Base-by-base conservation (phyloP, 2,329 filamentous ascomycete species). In the Leptographium wingfieldii region DNA sequence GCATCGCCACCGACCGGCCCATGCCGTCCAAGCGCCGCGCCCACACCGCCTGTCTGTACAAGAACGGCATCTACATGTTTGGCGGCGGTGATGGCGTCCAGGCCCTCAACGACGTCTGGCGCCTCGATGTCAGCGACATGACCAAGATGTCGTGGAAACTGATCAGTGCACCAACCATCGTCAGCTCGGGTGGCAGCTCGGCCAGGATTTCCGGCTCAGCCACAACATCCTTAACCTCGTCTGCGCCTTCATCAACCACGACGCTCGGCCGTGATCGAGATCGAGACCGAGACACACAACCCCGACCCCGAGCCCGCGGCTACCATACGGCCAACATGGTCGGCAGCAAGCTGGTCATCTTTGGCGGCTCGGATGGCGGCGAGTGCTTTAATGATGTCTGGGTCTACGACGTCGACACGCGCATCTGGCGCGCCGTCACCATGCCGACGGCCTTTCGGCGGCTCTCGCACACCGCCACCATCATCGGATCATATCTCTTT, bases 271-370 rank as follows among this genome's bases (percentile, higher is more conserved):
- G 33, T 35, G 33, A 35, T 35, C 33, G 33, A 35, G 33, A 35
- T 11, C 38, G 38, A 40, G 12, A 40, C 38, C 38, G 38, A 40
- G 59, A 57, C 40, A 57, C 60, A 33, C 67, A 65, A 60, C 12
- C 35, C 19, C 76, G 77, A 55, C 85, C 85, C 25, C 85, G 83
- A 68, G 82, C 85, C 25, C 75, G 85, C 56, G 85, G 85, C 57
- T 88, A 88, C 68, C 85, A 88, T 69, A 87, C 85, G 5, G 84
- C 85, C 64, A 88, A 87, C 68, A 87, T 88, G 79, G 84, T 87
- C 52, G 84, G 84, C 64, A 80, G 79, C 71, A 88, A 88, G 72
- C 79, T 88, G 63, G 87, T 88, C 69, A 83, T 88, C 66, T 87
- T 81, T 68, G 85, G 85, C 48, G 85, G 85, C 40, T 86, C 82